Percentiles rank a stretch among this genome's conserved stretches.
Evolutionary conservation across 2,329 filamentous ascomycete genomes (phyloP).

Genomic region (Westerdykella aurantiaca): DNA sequence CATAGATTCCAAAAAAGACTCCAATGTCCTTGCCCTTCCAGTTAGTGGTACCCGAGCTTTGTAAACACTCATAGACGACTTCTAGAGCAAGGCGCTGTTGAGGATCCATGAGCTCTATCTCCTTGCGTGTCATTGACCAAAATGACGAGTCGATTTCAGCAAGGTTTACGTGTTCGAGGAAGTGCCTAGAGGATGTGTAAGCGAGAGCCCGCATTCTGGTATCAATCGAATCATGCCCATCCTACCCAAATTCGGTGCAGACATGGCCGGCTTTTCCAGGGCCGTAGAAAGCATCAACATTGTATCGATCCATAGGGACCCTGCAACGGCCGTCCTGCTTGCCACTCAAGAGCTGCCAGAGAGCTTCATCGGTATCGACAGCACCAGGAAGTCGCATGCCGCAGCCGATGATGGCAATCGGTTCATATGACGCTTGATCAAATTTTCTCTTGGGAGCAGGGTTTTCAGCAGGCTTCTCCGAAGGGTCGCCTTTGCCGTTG

Average conservation of each 20-base stretch:
- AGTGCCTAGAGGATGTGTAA: too few species aligned
- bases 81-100: slow-evolving; percentile 14
- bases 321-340: slow-evolving; percentile 20
- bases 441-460: too few species aligned
- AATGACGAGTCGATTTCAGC: slow-evolving; percentile 12
- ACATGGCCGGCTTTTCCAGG: background rate
- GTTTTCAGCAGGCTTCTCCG: too few species aligned
- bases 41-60: too few species aligned
- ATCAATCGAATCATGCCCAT: too few species aligned
- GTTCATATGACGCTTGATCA: too few species aligned
- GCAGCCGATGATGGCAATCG: background rate
- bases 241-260: slow-evolving; percentile 1
- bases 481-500: too few species aligned
- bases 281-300: slow-evolving; percentile 32
- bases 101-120: slow-evolving; percentile 17
- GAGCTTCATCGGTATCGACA: background rate
- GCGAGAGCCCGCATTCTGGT: too few species aligned
- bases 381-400: slow-evolving; percentile 6
- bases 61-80: slow-evolving; percentile 13
- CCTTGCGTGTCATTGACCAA: slow-evolving; percentile 8
- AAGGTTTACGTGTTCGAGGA: slow-evolving; percentile 7
- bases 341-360: slow-evolving; percentile 2
- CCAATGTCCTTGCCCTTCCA: too few species aligned
- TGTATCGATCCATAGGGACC: slow-evolving; percentile 30
- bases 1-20: too few species aligned